Conservation (phyloP, 352 stramenopile genomes). For the Pythium angustatum region DNA sequence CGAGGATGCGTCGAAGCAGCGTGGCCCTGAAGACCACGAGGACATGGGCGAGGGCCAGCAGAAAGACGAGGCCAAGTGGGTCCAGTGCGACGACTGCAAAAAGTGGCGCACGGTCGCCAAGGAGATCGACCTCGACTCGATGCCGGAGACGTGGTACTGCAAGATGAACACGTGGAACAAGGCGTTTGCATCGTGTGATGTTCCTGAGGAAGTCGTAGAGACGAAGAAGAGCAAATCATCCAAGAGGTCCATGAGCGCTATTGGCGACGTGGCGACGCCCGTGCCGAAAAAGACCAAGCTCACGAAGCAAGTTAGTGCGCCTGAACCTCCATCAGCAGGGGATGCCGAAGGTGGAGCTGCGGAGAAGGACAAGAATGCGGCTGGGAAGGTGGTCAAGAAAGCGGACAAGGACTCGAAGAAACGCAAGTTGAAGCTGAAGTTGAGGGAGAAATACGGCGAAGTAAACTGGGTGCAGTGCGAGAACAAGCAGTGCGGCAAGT, state of each 20-base stretch:
- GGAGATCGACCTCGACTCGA: conserved; percentile 83
- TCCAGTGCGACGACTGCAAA: conserved; percentile 95
- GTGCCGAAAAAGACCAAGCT: conserved; percentile 25
- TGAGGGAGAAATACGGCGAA: conserved; percentile 84
- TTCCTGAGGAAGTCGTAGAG: conserved; percentile 88
- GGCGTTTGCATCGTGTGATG: conserved; percentile 83
- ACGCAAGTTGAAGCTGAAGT: conserved; percentile 66
- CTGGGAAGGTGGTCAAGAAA: conserved; percentile 39
- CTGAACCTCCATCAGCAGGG: not conserved
- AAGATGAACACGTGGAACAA: conserved; percentile 94
- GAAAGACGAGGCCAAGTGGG: conserved; percentile 88
- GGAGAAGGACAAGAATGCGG: conserved; percentile 10
- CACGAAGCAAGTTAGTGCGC: conserved; percentile 11
- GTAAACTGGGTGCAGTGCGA: conserved; percentile 97
- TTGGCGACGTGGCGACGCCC: conserved; percentile 6
- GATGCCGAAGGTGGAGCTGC: not conserved
- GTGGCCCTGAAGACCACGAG: conserved; percentile 28
- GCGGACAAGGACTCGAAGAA: conserved; percentile 77
- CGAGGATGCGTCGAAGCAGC: conserved; percentile 18
- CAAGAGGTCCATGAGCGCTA: not conserved
- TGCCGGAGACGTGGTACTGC: conserved; percentile 96
- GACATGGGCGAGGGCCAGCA: conserved; percentile 32
- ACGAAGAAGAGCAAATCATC: conserved; percentile 19
- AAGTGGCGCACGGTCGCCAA: conserved; percentile 95
- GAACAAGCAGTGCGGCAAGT: conserved; percentile 92